phyloP scores from a whole-genome alignment of 768 basidiomycete species.

The Podaxis sp. region DNA sequence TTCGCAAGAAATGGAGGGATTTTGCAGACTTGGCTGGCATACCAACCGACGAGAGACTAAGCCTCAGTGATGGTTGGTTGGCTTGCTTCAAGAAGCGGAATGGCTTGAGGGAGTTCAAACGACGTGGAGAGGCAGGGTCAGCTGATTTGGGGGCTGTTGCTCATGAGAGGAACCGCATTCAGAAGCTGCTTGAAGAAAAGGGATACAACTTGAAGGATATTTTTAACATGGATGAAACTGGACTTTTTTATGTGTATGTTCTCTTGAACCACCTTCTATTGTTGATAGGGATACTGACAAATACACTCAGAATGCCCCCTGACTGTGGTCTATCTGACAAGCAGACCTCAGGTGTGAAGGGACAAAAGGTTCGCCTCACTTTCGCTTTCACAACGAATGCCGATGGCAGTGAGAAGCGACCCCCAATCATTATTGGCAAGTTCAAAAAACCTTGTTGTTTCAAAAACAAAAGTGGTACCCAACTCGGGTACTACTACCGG shows the following conservation, averaged over 20 bases:
- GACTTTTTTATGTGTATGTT: constrained; percentile 28
- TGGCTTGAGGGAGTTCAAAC: too few species aligned
- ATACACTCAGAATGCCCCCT: constrained; percentile 24
- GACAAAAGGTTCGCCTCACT: constrained; percentile 28
- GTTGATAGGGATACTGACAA: background rate
- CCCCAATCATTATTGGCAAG: constrained; percentile 30
- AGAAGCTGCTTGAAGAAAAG: constrained; percentile 24
- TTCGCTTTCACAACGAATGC: constrained; percentile 30
- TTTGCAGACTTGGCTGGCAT: constrained; percentile 34
- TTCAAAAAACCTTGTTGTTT: constrained; percentile 25
- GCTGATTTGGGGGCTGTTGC: too few species aligned
- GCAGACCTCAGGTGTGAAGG: constrained; percentile 25
- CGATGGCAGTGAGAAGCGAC: constrained; percentile 27
- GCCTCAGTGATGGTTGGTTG: too few species aligned
- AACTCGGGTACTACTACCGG: constrained; percentile 22
- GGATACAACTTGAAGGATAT: constrained; percentile 25
- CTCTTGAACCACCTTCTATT: background rate
- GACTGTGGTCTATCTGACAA: constrained; percentile 24
- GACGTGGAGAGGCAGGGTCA: too few species aligned
- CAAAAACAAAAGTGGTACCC: constrained; percentile 22
- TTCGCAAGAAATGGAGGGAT: constrained; percentile 31
- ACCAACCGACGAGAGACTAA: constrained; percentile 31
- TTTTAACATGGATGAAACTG: constrained; percentile 35
- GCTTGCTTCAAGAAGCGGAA: too few species aligned
- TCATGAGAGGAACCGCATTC: constrained; percentile 24